Percentiles rank a stretch among this genome's conserved stretches.
phyloP scores from a whole-genome alignment of 257 asterid genomes.

The Oldenlandia corymbosa region DNA sequence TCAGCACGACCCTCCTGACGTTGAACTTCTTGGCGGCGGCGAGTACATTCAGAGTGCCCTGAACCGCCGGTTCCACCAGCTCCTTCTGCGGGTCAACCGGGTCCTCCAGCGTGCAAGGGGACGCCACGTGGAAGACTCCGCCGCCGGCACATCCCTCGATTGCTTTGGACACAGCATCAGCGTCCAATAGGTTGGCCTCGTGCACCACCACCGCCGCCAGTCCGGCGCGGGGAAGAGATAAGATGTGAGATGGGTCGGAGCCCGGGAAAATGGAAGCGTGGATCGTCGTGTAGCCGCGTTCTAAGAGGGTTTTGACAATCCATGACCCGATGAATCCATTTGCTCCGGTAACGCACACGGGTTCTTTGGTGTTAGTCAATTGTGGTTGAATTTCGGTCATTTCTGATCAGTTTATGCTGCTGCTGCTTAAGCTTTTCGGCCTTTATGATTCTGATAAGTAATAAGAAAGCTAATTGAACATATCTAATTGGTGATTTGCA shows the following conservation, averaged over 20 bases:
- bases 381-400: background rate
- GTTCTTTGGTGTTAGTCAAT: slow-evolving; percentile 21
- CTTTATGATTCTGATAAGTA: background rate
- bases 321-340: slow-evolving; percentile 93
- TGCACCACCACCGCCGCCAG: slow-evolving; percentile 47
- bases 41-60: slow-evolving; percentile 72
- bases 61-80: slow-evolving; percentile 76
- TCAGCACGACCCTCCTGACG: slow-evolving; percentile 81
- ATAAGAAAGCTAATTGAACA: too few species aligned
- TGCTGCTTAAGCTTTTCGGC: background rate
- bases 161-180: slow-evolving; percentile 50
- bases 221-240: slow-evolving; percentile 45
- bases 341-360: slow-evolving; percentile 93
- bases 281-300: slow-evolving; percentile 70
- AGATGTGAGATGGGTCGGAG: slow-evolving; percentile 66
- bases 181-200: slow-evolving; percentile 54
- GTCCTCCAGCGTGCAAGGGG: slow-evolving; percentile 85
- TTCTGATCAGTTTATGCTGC: background rate
- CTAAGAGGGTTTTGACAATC: slow-evolving; percentile 59
- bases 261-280: slow-evolving; percentile 77
- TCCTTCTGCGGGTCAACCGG: slow-evolving; percentile 75
- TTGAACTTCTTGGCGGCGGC: slow-evolving; percentile 67
- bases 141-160: slow-evolving; percentile 67
- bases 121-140: slow-evolving; percentile 90
- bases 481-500: too few species aligned